Conservation (phyloP, 345 rosid species). For the Lepidium africanum region DNA sequence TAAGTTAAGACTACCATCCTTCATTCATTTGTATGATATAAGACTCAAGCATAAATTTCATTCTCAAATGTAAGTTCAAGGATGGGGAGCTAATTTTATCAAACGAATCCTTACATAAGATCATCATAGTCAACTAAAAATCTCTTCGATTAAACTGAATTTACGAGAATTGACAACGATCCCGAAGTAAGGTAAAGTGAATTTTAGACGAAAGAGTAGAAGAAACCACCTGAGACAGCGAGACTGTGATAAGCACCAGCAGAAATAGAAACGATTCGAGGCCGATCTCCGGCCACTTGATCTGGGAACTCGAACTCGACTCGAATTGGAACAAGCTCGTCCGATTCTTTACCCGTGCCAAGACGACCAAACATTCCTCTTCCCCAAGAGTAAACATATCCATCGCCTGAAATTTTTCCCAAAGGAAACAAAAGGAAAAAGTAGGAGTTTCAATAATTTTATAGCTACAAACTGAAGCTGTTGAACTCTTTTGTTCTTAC, state of each 20-base stretch:
- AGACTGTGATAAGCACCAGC: conserved; percentile 94
- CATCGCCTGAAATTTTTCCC: conserved; percentile 48
- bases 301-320: conserved; percentile 29
- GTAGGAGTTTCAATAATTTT: neutral
- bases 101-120: neutral
- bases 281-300: conserved; percentile 17
- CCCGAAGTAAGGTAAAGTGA: neutral
- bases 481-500: conserved; percentile 22
- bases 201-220: neutral
- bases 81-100: neutral
- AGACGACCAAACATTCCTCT: conserved; percentile 93
- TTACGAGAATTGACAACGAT: too few species aligned
- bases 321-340: conserved; percentile 57
- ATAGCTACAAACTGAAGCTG: neutral
- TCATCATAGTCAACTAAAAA: neutral
- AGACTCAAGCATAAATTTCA: neutral
- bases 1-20: neutral
- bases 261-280: conserved; percentile 59
- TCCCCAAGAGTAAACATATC: conserved; percentile 80
- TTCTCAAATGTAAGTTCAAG: neutral
- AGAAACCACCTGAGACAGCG: conserved; percentile 59
- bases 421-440: neutral
- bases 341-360: conserved; percentile 65
- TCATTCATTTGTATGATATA: neutral
- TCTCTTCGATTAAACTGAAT: too few species aligned